Conservation (phyloP, 2,329 filamentous ascomycete genomes). For the Diplodia intermedia region DNA sequence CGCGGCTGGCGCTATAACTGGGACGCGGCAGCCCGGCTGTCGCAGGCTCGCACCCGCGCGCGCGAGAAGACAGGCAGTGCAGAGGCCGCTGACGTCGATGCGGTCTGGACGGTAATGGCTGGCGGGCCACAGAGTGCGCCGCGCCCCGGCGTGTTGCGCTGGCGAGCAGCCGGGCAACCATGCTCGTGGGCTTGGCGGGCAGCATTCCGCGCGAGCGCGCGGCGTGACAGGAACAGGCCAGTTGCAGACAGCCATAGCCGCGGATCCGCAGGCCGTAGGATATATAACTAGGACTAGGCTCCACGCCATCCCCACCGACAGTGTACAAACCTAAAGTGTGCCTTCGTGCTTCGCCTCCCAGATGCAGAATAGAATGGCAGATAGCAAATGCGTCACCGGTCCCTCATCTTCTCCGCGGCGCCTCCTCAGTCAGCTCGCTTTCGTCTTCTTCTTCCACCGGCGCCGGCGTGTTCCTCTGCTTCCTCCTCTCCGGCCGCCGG, state of each 20-base stretch:
- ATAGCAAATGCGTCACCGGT: not conserved
- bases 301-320: slow-evolving; percentile 6
- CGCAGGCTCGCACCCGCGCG: slow-evolving; percentile 14
- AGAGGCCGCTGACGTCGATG: slow-evolving; percentile 24
- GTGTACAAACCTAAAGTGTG: slow-evolving; percentile 5
- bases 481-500: slow-evolving; percentile 70
- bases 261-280: slow-evolving; percentile 11
- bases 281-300: slow-evolving; percentile 26
- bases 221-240: slow-evolving; percentile 18
- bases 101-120: not conserved
- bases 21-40: slow-evolving; percentile 12
- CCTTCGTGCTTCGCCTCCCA: slow-evolving; percentile 19
- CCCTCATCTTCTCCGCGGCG: slow-evolving; percentile 10
- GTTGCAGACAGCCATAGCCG: slow-evolving; percentile 20
- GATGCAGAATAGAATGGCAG: slow-evolving; percentile 9
- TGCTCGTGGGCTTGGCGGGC: not conserved
- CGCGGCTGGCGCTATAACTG: slow-evolving; percentile 9
- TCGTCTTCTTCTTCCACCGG: slow-evolving; percentile 74
- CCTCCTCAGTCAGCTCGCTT: slow-evolving; percentile 32
- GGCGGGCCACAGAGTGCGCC: slow-evolving; percentile 18
- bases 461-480: slow-evolving; percentile 73
- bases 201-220: not conserved
- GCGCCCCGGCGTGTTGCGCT: slow-evolving; percentile 17
- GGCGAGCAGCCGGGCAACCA: slow-evolving; percentile 9
- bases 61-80: slow-evolving; percentile 10